Base-by-base conservation (phyloP, 2,329 filamentous ascomycete species). In the Thielaviopsis ethacetica region DNA sequence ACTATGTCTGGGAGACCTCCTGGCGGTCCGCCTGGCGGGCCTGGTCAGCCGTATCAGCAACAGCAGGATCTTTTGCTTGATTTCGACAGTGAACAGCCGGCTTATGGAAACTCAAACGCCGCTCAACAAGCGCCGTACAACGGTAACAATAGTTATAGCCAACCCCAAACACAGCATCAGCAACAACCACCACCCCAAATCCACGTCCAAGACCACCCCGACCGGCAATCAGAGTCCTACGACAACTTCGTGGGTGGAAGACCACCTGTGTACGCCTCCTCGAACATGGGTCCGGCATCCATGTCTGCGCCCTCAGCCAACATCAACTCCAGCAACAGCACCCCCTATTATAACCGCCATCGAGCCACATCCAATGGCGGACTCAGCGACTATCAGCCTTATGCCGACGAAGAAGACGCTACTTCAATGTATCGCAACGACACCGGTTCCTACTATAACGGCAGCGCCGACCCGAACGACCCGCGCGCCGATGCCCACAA, bases 181-280 rank as follows among this genome's bases (percentile, higher is more conserved):
- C 59, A 60, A 22, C 54, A 55, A 44, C 54, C 51, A 24, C 53
- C 58, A 52, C 59, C 59, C 27, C 59, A 61, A 22, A 59, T 61
- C 52, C 59, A 61, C 73, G 56, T 61, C 19, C 59, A 61, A 12
- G 56, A 52, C 30, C 59, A 58, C 24, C 30, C 54, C 27, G 59
- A 82, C 60, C 86, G 91, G 64, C 88, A 90, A 57, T 96, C 91
- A 26, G 83, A 91, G 57, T 95, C 90, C 61, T 96, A 96, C 72
- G 91, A 96, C 76, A 86, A 93, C 66, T 97, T 96, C 70, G 85
- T 97, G 63, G 91, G 91, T 63, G 83, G 76, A 55, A 74, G 75
- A 63, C 76, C 75, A 62, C 73, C 76, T 61, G 71, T 76, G 57
- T 75, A 78, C 55, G 69, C 75, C 22, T 70, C 75, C 52, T 59